Conservation (phyloP, 345 rosid genomes). For the Salix purpurea region DNA sequence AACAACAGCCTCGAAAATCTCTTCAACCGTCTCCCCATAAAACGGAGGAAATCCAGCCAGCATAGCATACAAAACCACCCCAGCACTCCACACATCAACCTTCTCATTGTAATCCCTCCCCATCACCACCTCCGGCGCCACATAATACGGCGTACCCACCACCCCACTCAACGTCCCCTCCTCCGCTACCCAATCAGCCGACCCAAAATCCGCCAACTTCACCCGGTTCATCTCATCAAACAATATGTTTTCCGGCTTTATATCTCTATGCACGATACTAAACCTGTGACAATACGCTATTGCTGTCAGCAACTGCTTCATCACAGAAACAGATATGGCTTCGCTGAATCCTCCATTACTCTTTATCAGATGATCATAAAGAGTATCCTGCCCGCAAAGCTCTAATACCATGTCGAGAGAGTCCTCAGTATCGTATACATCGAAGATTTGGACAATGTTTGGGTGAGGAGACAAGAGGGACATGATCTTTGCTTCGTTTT, state of each 20-base stretch:
- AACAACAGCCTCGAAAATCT: slow-evolving; percentile 27
- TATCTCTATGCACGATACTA: slow-evolving; percentile 19
- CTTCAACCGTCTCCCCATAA: slow-evolving; percentile 20
- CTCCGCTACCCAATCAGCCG: slow-evolving; percentile 19
- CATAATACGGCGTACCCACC: slow-evolving; percentile 30
- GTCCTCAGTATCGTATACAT: slow-evolving; percentile 17
- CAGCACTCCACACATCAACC: slow-evolving; percentile 31
- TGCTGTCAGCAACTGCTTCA: slow-evolving; percentile 17
- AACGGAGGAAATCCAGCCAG: slow-evolving; percentile 29
- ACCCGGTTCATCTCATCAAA: slow-evolving; percentile 13
- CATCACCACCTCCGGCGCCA: slow-evolving; percentile 28
- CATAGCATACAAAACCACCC: slow-evolving; percentile 31
- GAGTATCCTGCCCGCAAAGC: slow-evolving; percentile 23
- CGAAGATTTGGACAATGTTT: slow-evolving; percentile 28
- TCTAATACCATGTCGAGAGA: slow-evolving; percentile 21
- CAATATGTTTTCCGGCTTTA: slow-evolving; percentile 25
- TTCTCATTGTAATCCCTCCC: slow-evolving; percentile 33
- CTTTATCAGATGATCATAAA: slow-evolving; percentile 9
- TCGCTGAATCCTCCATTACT: slow-evolving; percentile 8
- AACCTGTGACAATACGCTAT: slow-evolving; percentile 21
- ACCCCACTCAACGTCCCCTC: slow-evolving; percentile 12
- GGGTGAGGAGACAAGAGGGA: slow-evolving; percentile 25
- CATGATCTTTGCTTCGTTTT: slow-evolving; percentile 28
- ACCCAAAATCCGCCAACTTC: slow-evolving; percentile 24
- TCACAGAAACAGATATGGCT: slow-evolving; percentile 2